These are phyloP conservation scores for Asterophora lycoperdoides DNA, from an alignment of 768 basidiomycete species.

Conservation along the genomic window DNA sequence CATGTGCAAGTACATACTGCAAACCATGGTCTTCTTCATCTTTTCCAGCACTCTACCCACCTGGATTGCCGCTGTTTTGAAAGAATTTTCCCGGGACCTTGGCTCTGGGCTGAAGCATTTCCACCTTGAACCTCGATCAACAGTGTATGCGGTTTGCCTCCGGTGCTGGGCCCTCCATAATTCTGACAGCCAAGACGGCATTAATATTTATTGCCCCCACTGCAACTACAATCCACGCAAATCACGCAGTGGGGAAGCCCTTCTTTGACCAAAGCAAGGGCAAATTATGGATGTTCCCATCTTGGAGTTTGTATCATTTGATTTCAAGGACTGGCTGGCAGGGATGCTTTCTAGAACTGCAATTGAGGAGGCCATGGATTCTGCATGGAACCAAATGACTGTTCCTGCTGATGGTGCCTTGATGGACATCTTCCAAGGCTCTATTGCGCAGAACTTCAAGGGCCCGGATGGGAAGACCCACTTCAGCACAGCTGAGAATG, in stretches of 20 bases:
- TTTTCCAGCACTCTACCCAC: not conserved
- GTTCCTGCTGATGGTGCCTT: constrained; percentile 4
- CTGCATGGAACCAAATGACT: constrained; percentile 1
- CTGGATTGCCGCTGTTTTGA: constrained; percentile 1
- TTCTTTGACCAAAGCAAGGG: not conserved
- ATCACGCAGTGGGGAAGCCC: constrained; percentile 5
- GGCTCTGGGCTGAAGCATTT: constrained; percentile 7
- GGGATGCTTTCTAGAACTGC: constrained; percentile 20
- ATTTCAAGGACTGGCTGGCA: constrained; percentile 27
- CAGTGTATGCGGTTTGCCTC: constrained; percentile 18
- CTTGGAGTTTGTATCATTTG: constrained; percentile 18
- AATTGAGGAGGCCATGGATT: constrained; percentile 23
- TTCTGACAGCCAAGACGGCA: not conserved
- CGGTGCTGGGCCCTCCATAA: constrained; percentile 15
- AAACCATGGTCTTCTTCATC: not conserved
- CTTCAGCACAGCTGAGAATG: constrained; percentile 13
- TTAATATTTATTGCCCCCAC: constrained; percentile 3
- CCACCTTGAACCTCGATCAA: constrained; percentile 14
- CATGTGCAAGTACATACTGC: constrained; percentile 8
- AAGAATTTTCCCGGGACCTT: constrained; percentile 8
- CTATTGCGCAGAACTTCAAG: constrained; percentile 14
- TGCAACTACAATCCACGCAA: constrained; percentile 13
- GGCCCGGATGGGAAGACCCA: no score
- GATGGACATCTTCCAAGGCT: constrained; percentile 25
- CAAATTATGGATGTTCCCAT: constrained; percentile 12